Evolutionary conservation across 2,329 filamentous ascomycete genomes (phyloP).

Genomic region (Beauveria sp.): DNA sequence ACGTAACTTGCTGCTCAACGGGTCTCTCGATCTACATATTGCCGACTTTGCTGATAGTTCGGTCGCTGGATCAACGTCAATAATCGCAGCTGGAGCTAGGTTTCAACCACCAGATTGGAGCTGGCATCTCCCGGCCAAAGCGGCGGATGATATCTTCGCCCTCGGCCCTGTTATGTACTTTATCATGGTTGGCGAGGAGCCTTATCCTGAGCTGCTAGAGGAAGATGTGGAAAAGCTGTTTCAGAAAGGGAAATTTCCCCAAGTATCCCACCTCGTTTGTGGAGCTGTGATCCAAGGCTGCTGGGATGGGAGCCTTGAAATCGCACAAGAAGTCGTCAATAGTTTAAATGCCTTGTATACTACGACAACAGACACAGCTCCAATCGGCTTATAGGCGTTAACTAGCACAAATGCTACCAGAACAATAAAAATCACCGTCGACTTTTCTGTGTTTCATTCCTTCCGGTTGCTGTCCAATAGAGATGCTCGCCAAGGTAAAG

Average conservation of each 20-base stretch:
- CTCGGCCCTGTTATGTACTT: slow-evolving; percentile 28
- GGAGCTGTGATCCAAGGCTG: slow-evolving; percentile 22
- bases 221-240: slow-evolving; percentile 22
- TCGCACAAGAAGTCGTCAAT: neutral
- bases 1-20: slow-evolving; percentile 30
- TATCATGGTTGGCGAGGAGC: slow-evolving; percentile 24
- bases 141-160: slow-evolving; percentile 24
- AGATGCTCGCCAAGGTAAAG: neutral
- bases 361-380: neutral
- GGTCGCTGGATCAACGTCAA: slow-evolving; percentile 18
- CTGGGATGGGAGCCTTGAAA: slow-evolving; percentile 17
- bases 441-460: neutral
- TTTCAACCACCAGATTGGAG: slow-evolving; percentile 19
- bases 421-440: neutral
- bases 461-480: neutral
- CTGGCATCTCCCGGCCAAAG: slow-evolving; percentile 18
- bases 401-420: neutral
- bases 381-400: no score
- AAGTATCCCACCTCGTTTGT: slow-evolving; percentile 19
- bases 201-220: slow-evolving; percentile 22
- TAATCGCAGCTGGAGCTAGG: slow-evolving; percentile 17
- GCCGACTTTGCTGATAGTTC: slow-evolving; percentile 29
- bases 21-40: slow-evolving; percentile 26
- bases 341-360: neutral
- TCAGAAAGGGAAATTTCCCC: slow-evolving; percentile 21